Conservation (phyloP, 2,329 filamentous ascomycete species). For the Didymosphaeria variabile region DNA sequence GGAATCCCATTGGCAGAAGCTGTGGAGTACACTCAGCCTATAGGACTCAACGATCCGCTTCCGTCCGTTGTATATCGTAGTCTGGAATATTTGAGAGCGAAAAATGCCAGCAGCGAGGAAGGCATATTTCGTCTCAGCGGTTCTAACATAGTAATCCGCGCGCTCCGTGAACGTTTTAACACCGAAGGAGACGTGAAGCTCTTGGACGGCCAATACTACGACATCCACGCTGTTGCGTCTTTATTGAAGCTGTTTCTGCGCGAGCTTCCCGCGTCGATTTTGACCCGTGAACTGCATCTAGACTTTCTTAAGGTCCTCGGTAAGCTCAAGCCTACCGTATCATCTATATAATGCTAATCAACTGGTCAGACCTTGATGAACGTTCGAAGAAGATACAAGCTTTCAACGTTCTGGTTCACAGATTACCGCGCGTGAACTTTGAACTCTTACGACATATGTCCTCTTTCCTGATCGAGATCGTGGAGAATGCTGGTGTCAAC, state of each 20-base stretch:
- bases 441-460: constrained; percentile 85
- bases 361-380: constrained; percentile 71
- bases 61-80: constrained; percentile 95
- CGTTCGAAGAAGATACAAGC: constrained; percentile 78
- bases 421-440: constrained; percentile 80
- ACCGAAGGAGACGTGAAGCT: constrained; percentile 90
- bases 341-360: constrained; percentile 29
- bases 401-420: constrained; percentile 80
- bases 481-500: constrained; percentile 88
- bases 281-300: constrained; percentile 88
- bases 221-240: constrained; percentile 95
- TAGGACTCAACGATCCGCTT: constrained; percentile 76
- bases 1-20: constrained; percentile 87
- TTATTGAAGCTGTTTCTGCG: constrained; percentile 93
- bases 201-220: constrained; percentile 85
- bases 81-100: constrained; percentile 88
- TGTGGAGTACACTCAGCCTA: constrained; percentile 79
- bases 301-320: constrained; percentile 84
- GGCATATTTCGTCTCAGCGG: constrained; percentile 97
- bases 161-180: constrained; percentile 91
- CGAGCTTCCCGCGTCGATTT: constrained; percentile 88
- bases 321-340: constrained; percentile 44
- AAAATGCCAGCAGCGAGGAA: constrained; percentile 84
- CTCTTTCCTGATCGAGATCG: constrained; percentile 88
- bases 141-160: constrained; percentile 94